Percentiles rank a stretch among this genome's conserved stretches.
Evolutionary conservation across 768 basidiomycete species (phyloP).

Genomic region (Lentinula aciculospora): DNA sequence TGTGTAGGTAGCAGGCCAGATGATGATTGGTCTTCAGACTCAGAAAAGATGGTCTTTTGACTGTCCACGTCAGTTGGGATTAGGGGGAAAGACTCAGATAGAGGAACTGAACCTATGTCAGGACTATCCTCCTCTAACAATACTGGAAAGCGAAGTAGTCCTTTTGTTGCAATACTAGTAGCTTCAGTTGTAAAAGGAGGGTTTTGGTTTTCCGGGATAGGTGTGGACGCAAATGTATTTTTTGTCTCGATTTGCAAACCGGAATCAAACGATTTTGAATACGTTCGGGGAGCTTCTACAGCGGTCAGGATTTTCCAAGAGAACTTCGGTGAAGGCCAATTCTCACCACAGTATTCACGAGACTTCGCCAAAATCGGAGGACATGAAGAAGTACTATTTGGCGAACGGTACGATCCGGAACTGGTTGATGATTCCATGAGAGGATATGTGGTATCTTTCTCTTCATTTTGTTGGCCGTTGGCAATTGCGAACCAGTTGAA

Average conservation of each 20-base stretch:
- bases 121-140: not conserved
- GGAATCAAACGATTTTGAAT: too few relatives aligned
- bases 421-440: not conserved
- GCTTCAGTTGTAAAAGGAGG: too few relatives aligned
- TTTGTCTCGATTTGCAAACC: too few relatives aligned
- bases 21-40: not conserved
- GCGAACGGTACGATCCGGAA: not conserved
- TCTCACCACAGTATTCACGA: not conserved
- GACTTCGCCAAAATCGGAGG: not conserved
- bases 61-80: not conserved
- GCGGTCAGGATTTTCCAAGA: not conserved
- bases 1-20: not conserved
- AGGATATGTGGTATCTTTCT: not conserved
- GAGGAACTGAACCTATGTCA: not conserved
- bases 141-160: not conserved
- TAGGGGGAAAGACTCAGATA: not conserved
- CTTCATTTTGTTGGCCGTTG: constrained; percentile 19
- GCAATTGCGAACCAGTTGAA: constrained; percentile 45
- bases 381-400: not conserved
- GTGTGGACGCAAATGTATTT: too few relatives aligned
- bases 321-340: not conserved
- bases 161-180: not conserved
- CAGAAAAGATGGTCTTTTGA: not conserved
- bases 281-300: too few relatives aligned
- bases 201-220: too few relatives aligned